phyloP scores from a whole-genome alignment of 495 filamentous ascomycete species.

The Podospora pseudocomata region DNA sequence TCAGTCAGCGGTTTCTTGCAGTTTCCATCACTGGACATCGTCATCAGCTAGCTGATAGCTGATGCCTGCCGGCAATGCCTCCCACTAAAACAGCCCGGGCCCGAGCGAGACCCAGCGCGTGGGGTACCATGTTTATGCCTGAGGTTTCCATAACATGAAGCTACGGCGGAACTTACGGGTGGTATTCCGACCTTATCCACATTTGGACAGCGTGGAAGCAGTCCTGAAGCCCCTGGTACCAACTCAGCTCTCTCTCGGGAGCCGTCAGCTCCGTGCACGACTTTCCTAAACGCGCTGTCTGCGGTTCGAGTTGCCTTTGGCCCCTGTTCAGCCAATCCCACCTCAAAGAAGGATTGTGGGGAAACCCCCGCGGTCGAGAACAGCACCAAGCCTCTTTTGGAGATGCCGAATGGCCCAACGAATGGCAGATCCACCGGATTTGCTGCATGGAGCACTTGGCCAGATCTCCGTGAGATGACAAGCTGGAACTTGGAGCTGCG shows the following conservation, averaged over 20 bases:
- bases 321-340: neutral
- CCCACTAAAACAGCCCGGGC: conserved; percentile 3
- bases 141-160: neutral
- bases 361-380: neutral
- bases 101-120: neutral
- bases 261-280: neutral
- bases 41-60: conserved; percentile 3
- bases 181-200: neutral
- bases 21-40: neutral
- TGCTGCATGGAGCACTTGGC: conserved; percentile 4
- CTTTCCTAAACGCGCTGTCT: neutral
- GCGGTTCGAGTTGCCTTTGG: neutral
- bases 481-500: conserved; percentile 1
- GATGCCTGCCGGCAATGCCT: neutral
- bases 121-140: neutral
- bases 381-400: neutral
- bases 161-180: neutral
- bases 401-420: neutral
- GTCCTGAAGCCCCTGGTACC: neutral
- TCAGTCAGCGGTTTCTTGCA: conserved; percentile 12
- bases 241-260: neutral
- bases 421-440: conserved; percentile 3
- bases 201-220: too few relatives aligned
- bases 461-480: neutral
- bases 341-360: neutral